These are phyloP conservation scores for Neoascochyta sp. DNA, from an alignment of 2,329 filamentous ascomycete species.

Conservation along the genomic window DNA sequence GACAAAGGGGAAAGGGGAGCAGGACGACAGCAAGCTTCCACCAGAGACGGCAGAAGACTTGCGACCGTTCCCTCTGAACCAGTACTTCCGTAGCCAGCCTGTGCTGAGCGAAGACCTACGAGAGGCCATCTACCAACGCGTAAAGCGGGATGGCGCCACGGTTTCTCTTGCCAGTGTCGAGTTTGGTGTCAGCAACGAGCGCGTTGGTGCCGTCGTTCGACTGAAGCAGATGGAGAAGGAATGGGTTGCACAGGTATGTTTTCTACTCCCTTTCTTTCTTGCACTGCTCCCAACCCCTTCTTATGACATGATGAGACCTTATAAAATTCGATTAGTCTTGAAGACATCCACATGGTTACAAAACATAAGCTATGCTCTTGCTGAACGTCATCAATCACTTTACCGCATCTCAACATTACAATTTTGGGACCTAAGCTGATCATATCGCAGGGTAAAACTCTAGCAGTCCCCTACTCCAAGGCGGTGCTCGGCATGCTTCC, in stretches of 20 bases:
- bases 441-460: constrained; percentile 61
- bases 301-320: constrained; percentile 61
- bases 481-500: constrained; percentile 80
- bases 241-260: constrained; percentile 70
- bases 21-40: constrained; percentile 22
- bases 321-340: constrained; percentile 97
- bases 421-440: constrained; percentile 13
- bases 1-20: neutral
- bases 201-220: constrained; percentile 80
- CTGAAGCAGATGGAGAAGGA: constrained; percentile 82
- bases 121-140: constrained; percentile 68
- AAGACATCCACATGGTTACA: constrained; percentile 95
- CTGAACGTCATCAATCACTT: constrained; percentile 50
- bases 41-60: constrained; percentile 35
- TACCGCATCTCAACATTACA: neutral
- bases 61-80: constrained; percentile 71
- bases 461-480: constrained; percentile 72
- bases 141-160: constrained; percentile 59
- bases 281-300: neutral
- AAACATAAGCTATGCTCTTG: constrained; percentile 66
- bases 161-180: constrained; percentile 74
- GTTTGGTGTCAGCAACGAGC: constrained; percentile 73
- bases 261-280: constrained; percentile 1
- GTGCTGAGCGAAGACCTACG: constrained; percentile 71
- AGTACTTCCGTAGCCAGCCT: constrained; percentile 63